Evolutionary conservation across 305 asterid genomes (phyloP), one percentile per base, ranked within the genome.

Genomic region (Fraxinus floribunda): DNA sequence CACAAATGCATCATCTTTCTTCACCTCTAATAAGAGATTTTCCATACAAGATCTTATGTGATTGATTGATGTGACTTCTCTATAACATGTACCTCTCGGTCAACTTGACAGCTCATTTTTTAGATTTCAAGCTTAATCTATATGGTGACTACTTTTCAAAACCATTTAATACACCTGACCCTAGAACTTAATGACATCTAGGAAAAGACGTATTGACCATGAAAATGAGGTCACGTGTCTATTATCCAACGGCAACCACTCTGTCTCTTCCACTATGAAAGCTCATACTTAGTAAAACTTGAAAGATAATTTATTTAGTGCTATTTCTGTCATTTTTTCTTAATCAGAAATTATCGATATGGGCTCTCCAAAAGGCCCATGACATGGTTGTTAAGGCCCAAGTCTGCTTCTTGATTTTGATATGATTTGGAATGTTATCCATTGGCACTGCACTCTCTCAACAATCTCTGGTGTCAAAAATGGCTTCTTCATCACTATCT

Each of bases 401-500:
- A 29, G 36, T 38, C 75, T 24, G 35, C 38, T 68, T 29, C 38
- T 3, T 66, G 36, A 29, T 22, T 62, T 26, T 13, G 38, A 68
- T 68, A 68, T 26, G 36, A 35, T 30, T 70, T 30, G 20, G n/a
- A 49, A 16, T 49, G 75, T 70, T 70, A 70, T 70, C 75, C 39
- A 30, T 22, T 70, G 73, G 3, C 7, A 7, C 18, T 24, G 74
- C 35, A 18, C 18, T 1, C 26, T 18, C 73, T 29, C 29, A n/a
- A 70, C 41, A 5, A 13, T 70, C 22, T 68, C 41, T 11, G 75
- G 39, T 15, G 38, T 70, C 39, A 52, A 75, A 49, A 75, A 88
- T 88, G 91, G 91, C 89, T 44, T 81, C 88, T 78, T 85, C 92
- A 4, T 87, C 92, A 82, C 86, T 89, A 30, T 73, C 66, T 41